Conservation (phyloP, 2,329 filamentous ascomycete genomes). For the Neospermospora avenae region DNA sequence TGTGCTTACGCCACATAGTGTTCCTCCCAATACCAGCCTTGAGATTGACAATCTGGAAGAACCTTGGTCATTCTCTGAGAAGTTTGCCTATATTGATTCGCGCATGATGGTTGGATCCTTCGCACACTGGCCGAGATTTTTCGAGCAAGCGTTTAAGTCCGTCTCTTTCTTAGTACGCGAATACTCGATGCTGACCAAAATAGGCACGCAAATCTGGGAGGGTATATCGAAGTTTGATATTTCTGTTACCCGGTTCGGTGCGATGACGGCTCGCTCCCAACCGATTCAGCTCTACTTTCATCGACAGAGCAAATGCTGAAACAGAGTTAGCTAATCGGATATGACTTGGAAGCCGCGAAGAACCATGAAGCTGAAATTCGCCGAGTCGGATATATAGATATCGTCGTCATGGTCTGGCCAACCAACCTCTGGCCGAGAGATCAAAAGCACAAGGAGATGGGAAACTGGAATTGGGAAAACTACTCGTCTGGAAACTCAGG, state of each 20-base stretch:
- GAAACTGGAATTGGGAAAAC: slow-evolving; percentile 20
- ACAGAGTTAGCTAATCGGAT: slow-evolving; percentile 32
- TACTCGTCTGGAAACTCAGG: slow-evolving; percentile 9
- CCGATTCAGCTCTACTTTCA: slow-evolving; percentile 8
- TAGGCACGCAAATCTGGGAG: slow-evolving; percentile 26
- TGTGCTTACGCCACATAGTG: too few species aligned
- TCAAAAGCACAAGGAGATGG: slow-evolving; percentile 30
- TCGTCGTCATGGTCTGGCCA: slow-evolving; percentile 45
- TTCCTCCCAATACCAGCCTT: slow-evolving; percentile 49
- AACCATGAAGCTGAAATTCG: slow-evolving; percentile 12
- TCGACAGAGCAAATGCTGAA: slow-evolving; percentile 31
- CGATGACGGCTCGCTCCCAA: slow-evolving; percentile 35
- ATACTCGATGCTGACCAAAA: neutral
- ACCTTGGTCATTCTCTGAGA: slow-evolving; percentile 43
- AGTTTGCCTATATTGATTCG: slow-evolving; percentile 50
- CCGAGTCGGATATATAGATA: slow-evolving; percentile 20
- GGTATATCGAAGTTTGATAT: slow-evolving; percentile 35
- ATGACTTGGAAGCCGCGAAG: slow-evolving; percentile 32
- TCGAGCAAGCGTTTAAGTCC: slow-evolving; percentile 6
- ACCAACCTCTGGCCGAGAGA: slow-evolving; percentile 50
- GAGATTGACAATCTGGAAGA: slow-evolving; percentile 50
- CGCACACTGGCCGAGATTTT: slow-evolving; percentile 2
- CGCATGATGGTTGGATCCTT: slow-evolving; percentile 34
- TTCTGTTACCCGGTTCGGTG: slow-evolving; percentile 23
- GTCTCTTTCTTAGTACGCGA: neutral